These are phyloP conservation scores for Neurospora cerealis DNA, from an alignment of 495 filamentous ascomycete genomes.

Conservation along the genomic window DNA sequence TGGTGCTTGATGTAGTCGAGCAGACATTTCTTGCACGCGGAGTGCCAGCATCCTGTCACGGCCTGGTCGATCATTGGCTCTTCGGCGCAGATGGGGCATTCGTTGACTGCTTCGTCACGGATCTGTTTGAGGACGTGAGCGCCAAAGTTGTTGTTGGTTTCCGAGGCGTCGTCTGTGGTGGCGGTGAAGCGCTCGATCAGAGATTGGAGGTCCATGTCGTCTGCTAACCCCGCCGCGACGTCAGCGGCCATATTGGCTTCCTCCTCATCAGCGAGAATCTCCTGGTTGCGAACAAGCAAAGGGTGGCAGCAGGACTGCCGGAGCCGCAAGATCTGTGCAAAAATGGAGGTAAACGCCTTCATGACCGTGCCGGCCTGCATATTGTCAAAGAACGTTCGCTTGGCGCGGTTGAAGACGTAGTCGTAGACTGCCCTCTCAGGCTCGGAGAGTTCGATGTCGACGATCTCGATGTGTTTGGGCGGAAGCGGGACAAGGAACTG, in stretches of 20 bases:
- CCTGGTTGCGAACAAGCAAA: constrained; percentile 72
- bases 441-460: constrained; percentile 74
- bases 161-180: constrained; percentile 49
- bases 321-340: constrained; percentile 90
- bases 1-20: constrained; percentile 80
- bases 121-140: constrained; percentile 84
- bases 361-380: constrained; percentile 85
- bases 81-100: constrained; percentile 91
- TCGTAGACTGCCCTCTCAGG: constrained; percentile 86
- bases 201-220: constrained; percentile 91
- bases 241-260: constrained; percentile 74
- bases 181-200: constrained; percentile 75
- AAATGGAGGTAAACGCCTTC: constrained; percentile 91
- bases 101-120: constrained; percentile 72
- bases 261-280: constrained; percentile 79
- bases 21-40: constrained; percentile 86
- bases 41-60: constrained; percentile 94
- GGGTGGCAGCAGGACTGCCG: constrained; percentile 95
- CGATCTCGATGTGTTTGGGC: constrained; percentile 68
- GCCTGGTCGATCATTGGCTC: constrained; percentile 90
- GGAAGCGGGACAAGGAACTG: constrained; percentile 77
- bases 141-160: constrained; percentile 62
- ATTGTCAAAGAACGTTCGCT: constrained; percentile 72
- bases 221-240: constrained; percentile 66
- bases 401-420: constrained; percentile 73